phyloP scores from a whole-genome alignment of 1,139 yeast species.

The Suhomyces choctaworum region DNA sequence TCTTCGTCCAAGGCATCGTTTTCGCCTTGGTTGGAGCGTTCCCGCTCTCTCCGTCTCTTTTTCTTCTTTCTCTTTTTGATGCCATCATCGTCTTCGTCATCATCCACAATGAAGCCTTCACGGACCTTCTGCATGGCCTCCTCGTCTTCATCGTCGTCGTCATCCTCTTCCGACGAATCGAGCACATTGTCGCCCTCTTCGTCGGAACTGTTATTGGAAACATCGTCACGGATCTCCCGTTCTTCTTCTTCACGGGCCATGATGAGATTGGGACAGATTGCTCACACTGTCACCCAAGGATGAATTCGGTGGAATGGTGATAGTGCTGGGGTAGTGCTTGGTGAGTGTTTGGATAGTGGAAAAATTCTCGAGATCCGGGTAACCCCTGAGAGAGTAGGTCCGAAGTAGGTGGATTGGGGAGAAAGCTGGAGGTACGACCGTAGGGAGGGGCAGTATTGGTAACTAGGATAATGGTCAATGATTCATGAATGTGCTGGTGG shows the following conservation, averaged over 20 bases:
- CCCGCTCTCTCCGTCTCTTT: constrained; percentile 43
- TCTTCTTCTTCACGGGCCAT: constrained; percentile 34
- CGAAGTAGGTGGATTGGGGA: too few relatives aligned
- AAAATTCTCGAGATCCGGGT: constrained; percentile 12
- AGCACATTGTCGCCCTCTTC: constrained; percentile 50
- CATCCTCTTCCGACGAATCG: constrained; percentile 77
- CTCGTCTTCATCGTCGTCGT: constrained; percentile 73
- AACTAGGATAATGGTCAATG: too few relatives aligned
- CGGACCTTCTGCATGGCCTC: constrained; percentile 74
- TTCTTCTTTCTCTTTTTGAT: constrained; percentile 33
- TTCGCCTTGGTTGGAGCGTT: constrained; percentile 35
- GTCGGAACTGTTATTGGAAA: constrained; percentile 30
- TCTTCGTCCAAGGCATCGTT: constrained; percentile 88
- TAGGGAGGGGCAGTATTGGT: too few relatives aligned
- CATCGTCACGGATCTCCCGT: constrained; percentile 38
- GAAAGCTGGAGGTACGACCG: too few relatives aligned
- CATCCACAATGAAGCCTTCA: constrained; percentile 94
- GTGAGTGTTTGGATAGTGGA: constrained; percentile 12
- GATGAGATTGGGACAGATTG: constrained; percentile 4
- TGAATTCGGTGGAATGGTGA: constrained; percentile 5
- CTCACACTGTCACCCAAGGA: constrained; percentile 8
- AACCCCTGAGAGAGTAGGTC: constrained; percentile 1
- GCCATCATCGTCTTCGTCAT: constrained; percentile 58
- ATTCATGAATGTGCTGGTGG: too few relatives aligned
- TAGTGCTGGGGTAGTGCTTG: background rate